These are phyloP conservation scores for Agastache rugosa DNA, from an alignment of 257 asterid species.

Conservation along the genomic window DNA sequence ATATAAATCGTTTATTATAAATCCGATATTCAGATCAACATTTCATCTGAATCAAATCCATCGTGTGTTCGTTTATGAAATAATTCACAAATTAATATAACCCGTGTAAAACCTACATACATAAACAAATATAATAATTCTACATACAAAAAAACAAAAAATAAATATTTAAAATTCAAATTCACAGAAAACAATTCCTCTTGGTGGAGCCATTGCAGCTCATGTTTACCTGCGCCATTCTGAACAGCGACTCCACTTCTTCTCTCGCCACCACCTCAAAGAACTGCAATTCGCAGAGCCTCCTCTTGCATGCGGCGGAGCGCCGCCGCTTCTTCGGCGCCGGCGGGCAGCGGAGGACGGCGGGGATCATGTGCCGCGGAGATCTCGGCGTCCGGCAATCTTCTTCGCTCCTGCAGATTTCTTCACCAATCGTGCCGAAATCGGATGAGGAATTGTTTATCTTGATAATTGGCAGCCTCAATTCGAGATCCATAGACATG, in stretches of 20 bases:
- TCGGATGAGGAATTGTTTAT: background rate
- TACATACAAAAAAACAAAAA: background rate
- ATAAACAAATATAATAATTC: background rate
- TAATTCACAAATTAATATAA: background rate
- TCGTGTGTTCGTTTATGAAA: background rate
- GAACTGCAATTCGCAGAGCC: slow-evolving; percentile 44
- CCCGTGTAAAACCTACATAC: slow-evolving; percentile 20
- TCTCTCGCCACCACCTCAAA: slow-evolving; percentile 45
- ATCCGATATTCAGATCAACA: slow-evolving; percentile 27
- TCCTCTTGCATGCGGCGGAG: slow-evolving; percentile 54
- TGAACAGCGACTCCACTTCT: slow-evolving; percentile 61
- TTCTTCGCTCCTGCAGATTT: slow-evolving; percentile 30
- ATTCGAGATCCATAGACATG: slow-evolving; percentile 61
- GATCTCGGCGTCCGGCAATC: slow-evolving; percentile 59
- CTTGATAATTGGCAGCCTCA: slow-evolving; percentile 41
- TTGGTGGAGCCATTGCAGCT: slow-evolving; percentile 29
- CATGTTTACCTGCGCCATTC: slow-evolving; percentile 28
- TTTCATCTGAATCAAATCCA: slow-evolving; percentile 23
- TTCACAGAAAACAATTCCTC: slow-evolving; percentile 44
- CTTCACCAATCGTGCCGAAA: background rate
- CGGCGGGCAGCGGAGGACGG: slow-evolving; percentile 56
- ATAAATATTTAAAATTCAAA: background rate
- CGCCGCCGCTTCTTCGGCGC: slow-evolving; percentile 63
- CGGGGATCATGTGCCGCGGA: slow-evolving; percentile 52
- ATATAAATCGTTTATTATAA: background rate